A percentile compares a stretch with the other conserved stretches of the same genome.
These are phyloP conservation scores for Xylaria sp. DNA, from an alignment of 2,329 filamentous ascomycete genomes.

Conservation along the genomic window DNA sequence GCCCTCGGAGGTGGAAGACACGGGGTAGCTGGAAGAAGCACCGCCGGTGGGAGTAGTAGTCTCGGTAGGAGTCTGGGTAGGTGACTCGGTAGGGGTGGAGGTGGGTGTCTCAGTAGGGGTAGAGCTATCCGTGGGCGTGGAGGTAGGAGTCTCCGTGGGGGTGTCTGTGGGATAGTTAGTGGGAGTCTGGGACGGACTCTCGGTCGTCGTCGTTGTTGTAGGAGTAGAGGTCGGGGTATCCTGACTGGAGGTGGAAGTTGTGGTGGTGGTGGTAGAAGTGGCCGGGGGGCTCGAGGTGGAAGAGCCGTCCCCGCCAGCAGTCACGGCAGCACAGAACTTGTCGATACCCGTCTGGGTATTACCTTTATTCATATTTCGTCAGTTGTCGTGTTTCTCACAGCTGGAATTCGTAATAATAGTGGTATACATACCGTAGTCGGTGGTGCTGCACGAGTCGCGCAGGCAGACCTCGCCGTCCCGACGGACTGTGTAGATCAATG, in stretches of 20 bases:
- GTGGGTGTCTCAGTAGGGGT: constrained; percentile 23
- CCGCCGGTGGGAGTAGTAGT: constrained; percentile 13
- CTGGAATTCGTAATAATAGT: neutral
- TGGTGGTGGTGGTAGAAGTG: constrained; percentile 22
- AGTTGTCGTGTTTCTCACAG: constrained; percentile 1
- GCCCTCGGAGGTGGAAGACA: neutral
- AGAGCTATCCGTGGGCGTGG: constrained; percentile 18
- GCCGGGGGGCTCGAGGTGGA: constrained; percentile 26
- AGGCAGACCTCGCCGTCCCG: constrained; percentile 48
- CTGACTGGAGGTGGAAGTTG: constrained; percentile 35
- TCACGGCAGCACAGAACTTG: constrained; percentile 45
- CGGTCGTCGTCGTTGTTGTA: constrained; percentile 33
- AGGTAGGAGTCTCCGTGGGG: constrained; percentile 17
- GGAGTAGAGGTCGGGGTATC: constrained; percentile 28
- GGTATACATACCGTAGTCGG: constrained; percentile 46
- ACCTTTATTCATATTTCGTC: constrained; percentile 37
- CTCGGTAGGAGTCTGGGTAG: constrained; percentile 9
- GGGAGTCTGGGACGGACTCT: constrained; percentile 34
- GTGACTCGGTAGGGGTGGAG: neutral
- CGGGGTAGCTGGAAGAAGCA: constrained; percentile 25
- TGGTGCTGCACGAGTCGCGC: constrained; percentile 42
- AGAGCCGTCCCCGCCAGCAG: constrained; percentile 25
- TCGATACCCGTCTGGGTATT: constrained; percentile 46
- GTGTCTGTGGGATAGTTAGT: constrained; percentile 37
- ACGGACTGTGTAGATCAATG: constrained; percentile 45